Base-by-base conservation (phyloP, 2,329 filamentous ascomycete genomes). In the Lachnellula subtilissima region DNA sequence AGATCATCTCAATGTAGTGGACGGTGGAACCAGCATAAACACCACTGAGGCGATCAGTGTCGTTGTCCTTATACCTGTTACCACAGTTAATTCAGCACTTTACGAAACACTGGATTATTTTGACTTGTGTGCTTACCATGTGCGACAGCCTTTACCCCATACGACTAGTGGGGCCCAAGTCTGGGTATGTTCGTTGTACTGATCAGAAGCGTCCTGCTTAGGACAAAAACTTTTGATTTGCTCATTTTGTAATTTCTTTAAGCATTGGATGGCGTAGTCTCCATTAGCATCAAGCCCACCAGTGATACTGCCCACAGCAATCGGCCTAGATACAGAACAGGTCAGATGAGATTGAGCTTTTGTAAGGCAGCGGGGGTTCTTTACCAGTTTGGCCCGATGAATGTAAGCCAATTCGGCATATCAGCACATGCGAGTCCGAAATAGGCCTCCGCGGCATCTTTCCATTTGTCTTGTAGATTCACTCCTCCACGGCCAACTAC, bases 121-220 rank as follows among this genome's bases (percentile, higher is more conserved):
- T 3, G 4, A 19, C 55, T 65, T 64, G 64, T 60, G 58, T 59
- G 47, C 62, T 49, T 63, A 66, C 65, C 64, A 67, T 11, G 60
- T 46, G 48, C 63, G 52, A 19, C 64, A 78, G 8, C 68, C 66
- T 2, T 72, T 67, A 2, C 74, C 69, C 78, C 80, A 83, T 1
- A 76, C 74, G 1, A 76, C 80, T 23, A 76, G 75, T 46, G 78
- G 78, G 75, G 83, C 80, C 60, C 81, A 80, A 4, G 71, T 65
- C 5, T 72, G 69, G 25, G 77, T 74, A 67, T 77, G 80, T 65
- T 71, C 76, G 64, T 73, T 76, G 72, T 76, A 83, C 62, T 79
- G 75, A 42, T 76, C 75, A 6, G 78, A 76, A 4, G 78, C 77
- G 0, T 68, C 74, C 51, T 74, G 71, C 0, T 73, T 75, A 0